phyloP scores from a whole-genome alignment of 306 rosid genomes.

The Medicago truncatula region MtrunA17r5.0-ANR NC_053044.1:25585001-25585500 shows the following conservation, averaged over 20 bases:
- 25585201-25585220: not conserved
- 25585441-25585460: not conserved
- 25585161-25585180: not conserved
- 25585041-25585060: not conserved
- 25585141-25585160: not conserved
- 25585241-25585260: not conserved
- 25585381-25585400: not conserved
- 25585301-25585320: not conserved
- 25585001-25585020: not conserved
- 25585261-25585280: not conserved
- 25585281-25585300: not conserved
- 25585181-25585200: not conserved
- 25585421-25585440: not conserved
- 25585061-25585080: not conserved
- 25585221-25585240: not conserved
- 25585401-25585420: not conserved
- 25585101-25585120: not conserved
- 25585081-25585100: not conserved
- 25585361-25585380: not conserved
- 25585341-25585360: not conserved
- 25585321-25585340: not conserved
- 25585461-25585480: no score
- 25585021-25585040: not conserved
- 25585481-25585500: no score
- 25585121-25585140: not conserved